phyloP scores from a whole-genome alignment of 2,329 filamentous ascomycete species.

The Mycosphaerelloides madeirae region DNA sequence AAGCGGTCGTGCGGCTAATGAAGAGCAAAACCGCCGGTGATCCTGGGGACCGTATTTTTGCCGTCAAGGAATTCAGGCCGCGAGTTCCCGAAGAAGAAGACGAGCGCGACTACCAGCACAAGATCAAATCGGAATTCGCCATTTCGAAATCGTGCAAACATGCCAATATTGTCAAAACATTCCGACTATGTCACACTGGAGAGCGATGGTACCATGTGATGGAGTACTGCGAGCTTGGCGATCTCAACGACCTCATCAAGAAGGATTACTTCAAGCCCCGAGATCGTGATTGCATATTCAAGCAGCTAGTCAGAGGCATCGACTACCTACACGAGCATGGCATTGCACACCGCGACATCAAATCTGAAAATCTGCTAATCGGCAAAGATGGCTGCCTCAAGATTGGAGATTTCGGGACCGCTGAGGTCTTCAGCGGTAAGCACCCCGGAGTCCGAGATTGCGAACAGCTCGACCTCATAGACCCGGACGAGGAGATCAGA shows the following conservation, averaged over 20 bases:
- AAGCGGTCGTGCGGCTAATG: slow-evolving; percentile 79
- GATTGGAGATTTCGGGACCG: slow-evolving; percentile 88
- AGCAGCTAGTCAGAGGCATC: slow-evolving; percentile 78
- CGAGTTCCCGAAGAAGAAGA: slow-evolving; percentile 63
- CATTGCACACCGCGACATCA: slow-evolving; percentile 87
- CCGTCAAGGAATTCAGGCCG: slow-evolving; percentile 81
- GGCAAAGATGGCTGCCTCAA: slow-evolving; percentile 77
- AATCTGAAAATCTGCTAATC: slow-evolving; percentile 80
- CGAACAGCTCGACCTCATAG: slow-evolving; percentile 57
- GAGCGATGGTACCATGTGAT: slow-evolving; percentile 86
- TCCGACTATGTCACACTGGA: slow-evolving; percentile 66
- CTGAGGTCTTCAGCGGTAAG: slow-evolving; percentile 76
- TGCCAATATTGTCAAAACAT: slow-evolving; percentile 79
- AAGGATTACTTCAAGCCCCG: slow-evolving; percentile 61
- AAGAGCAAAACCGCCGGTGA: slow-evolving; percentile 57
- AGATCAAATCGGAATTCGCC: slow-evolving; percentile 86
- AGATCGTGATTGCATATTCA: slow-evolving; percentile 80
- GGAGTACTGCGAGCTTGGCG: slow-evolving; percentile 82
- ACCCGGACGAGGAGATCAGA: slow-evolving; percentile 66
- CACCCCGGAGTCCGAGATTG: slow-evolving; percentile 66
- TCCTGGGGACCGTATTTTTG: slow-evolving; percentile 58
- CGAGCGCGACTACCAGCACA: slow-evolving; percentile 72
- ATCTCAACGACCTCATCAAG: slow-evolving; percentile 70
- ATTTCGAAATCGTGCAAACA: slow-evolving; percentile 81
- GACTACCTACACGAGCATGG: slow-evolving; percentile 77